Evolutionary conservation across 345 rosid genomes (phyloP), one percentile per base, ranked within the genome.

Genomic region (Hibiscus syriacus): DNA sequence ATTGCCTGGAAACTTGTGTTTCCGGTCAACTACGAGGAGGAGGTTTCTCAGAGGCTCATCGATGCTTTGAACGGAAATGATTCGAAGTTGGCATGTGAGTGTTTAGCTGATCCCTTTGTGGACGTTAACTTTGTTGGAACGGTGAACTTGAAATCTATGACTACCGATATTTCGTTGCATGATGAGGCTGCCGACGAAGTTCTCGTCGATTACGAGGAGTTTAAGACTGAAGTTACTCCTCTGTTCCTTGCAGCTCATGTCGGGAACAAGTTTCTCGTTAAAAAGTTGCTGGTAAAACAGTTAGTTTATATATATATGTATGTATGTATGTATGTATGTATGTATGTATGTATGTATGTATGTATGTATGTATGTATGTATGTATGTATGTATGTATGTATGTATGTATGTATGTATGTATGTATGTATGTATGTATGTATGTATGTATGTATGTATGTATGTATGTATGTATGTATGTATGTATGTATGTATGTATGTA

Each of bases 91-190:
- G 84, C 81, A 39, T 32, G 52, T 14, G 83, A 76, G 22, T 85
- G 85, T 71, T 50, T 85, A 32, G 68, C 72, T 2, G 84, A 87
- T 73, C 80, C 82, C 20, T 83, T 57, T 50, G 80, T 81, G 27
- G 88, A 85, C 66, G 84, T 84, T 12, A 85, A 84, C 83, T 82
- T 74, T 76, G 64, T 76, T 27, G 87, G 93, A 34, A 78, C 90
- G 0, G 88, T 84, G 54, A 75, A 77, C 74, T 80, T 87, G 73
- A 79, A 74, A 75, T 62, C 78, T 23, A 78, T 78, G 70, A 78
- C 73, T 78, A 75, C 83, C 11, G 87, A 82, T 77, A 56, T 85
- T 17, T 82, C 82, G 53, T 64, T 81, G 67, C 78, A 53, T 23
- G 88, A 74, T 23, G 88, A 85, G 72, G 30, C 70, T 12, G 59